Evolutionary conservation across 208 protist species (phyloP).

Genomic region (Trypanosoma conorhini): DNA sequence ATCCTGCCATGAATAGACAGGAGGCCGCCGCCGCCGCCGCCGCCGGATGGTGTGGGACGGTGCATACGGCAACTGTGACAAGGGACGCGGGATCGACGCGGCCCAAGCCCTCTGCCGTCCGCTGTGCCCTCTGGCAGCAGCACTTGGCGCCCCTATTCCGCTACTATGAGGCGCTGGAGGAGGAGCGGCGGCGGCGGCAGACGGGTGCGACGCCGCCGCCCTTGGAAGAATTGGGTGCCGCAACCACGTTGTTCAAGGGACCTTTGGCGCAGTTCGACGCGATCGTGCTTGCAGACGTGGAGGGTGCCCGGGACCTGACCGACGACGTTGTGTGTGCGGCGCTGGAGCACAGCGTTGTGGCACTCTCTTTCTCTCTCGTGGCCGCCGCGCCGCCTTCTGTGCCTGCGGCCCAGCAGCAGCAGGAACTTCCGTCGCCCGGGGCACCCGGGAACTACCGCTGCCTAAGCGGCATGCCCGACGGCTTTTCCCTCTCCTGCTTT

Average conservation of each 20-base stretch:
- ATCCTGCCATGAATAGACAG: background rate
- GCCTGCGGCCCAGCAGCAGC: background rate
- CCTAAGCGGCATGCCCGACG: constrained; percentile 37
- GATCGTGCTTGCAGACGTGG: constrained; percentile 38
- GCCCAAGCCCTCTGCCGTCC: constrained; percentile 44
- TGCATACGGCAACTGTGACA: constrained; percentile 29
- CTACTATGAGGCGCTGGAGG: constrained; percentile 37
- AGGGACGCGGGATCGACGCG: constrained; percentile 25
- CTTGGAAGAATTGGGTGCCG: background rate
- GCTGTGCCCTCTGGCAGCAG: constrained; percentile 56
- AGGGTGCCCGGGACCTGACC: constrained; percentile 8
- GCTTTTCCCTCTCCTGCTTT: constrained; percentile 78
- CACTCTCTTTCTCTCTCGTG: constrained; percentile 44
- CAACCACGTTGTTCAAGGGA: constrained; percentile 34
- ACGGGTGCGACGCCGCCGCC: background rate
- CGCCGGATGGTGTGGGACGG: constrained; percentile 14
- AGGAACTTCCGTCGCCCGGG: background rate
- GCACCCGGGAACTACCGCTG: constrained; percentile 24
- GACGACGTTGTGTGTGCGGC: constrained; percentile 49
- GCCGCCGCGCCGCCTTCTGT: background rate
- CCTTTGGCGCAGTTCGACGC: constrained; percentile 24
- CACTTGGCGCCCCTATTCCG: constrained; percentile 59
- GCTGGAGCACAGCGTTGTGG: constrained; percentile 76
- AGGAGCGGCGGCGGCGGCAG: background rate
- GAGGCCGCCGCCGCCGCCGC: background rate